Evolutionary conservation across 208 protist genomes (phyloP), one percentile per base, ranked within the genome.

Genomic region (Strigomonas culicis): DNA sequence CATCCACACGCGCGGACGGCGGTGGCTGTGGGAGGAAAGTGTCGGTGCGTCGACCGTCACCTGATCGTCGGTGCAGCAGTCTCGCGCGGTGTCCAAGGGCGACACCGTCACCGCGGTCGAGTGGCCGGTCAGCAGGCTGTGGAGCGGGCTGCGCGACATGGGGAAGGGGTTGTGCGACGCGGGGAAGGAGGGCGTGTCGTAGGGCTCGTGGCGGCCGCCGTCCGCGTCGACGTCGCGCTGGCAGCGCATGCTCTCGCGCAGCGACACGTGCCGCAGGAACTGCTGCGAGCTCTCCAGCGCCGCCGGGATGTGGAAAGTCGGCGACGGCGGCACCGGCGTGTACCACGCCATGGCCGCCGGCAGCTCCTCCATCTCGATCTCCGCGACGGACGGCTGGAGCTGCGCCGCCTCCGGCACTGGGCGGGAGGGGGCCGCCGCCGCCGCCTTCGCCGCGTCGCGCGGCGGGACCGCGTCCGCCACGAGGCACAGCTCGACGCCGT

Each of bases 391-490:
- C 39, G 10, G 39, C n/a, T n/a, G n/a, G n/a, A n/a, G n/a, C n/a
- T n/a, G n/a, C n/a, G n/a, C n/a, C n/a, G n/a, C n/a, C n/a, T n/a
- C n/a, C 39, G 39, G 11, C 39, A 10, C 39, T 17, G 39, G 17
- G 24, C 36, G 13, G 4, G 36, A 31, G 52, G 13, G 4, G n/a
- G 52, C 52, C 13, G 52, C 39, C 24, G 58, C 44, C 59, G 43
- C 51, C 28, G 31, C 36, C 19, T 63, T 39, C 10, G 68, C 49
- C 32, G 27, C 30, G 41, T 43, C 61, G 28, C 63, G 65, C 59
- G 46, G 43, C 43, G 36, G 31, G n/a, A 34, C 46, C 25, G 50
- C 60, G 52, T 72, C 44, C 28, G n/a, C 52, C 60, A 63, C 62
- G 24, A 61, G 52, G 13, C 28, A 30, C 25, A 17, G 52, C 27